Conservation (phyloP, 805 yeast species). For the Saturnispora dispora region DNA sequence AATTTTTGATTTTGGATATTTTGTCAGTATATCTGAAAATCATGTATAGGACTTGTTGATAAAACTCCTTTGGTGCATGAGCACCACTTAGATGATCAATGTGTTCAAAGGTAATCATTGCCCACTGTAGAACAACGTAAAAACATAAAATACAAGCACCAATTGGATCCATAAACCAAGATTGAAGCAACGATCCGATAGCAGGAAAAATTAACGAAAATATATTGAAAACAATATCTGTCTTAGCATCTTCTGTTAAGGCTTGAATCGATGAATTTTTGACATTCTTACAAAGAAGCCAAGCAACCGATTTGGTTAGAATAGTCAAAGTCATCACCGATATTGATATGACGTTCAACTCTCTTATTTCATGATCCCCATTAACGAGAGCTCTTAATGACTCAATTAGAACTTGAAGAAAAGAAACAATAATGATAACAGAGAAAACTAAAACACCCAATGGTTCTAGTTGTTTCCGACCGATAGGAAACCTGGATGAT, state of each 20-base stretch:
- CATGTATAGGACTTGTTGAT: conserved; percentile 57
- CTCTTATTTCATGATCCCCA: conserved; percentile 32
- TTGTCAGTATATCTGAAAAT: conserved; percentile 62
- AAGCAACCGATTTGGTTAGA: conserved; percentile 49
- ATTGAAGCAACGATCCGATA: conserved; percentile 39
- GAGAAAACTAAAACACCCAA: conserved; percentile 70
- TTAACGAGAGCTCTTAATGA: conserved; percentile 41
- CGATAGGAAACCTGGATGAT: conserved; percentile 49
- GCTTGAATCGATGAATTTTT: conserved; percentile 66
- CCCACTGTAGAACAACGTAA: conserved; percentile 60
- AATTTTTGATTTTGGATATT: conserved; percentile 53
- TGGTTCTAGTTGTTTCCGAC: conserved; percentile 66
- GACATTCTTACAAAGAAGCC: conserved; percentile 52
- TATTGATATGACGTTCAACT: conserved; percentile 41
- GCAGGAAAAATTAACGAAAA: conserved; percentile 67
- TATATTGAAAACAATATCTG: conserved; percentile 65
- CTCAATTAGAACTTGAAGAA: conserved; percentile 62
- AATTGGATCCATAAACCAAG: conserved; percentile 68
- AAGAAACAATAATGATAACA: conserved; percentile 59
- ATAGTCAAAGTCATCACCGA: conserved; percentile 58
- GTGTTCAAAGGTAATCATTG: conserved; percentile 56
- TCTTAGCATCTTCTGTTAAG: conserved; percentile 71
- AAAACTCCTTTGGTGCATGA: conserved; percentile 51
- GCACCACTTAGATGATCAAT: conserved; percentile 70
- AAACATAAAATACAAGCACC: conserved; percentile 60